These are phyloP conservation scores for Darksidea phi DNA, from an alignment of 495 filamentous ascomycete species.

Conservation along the genomic window DNA sequence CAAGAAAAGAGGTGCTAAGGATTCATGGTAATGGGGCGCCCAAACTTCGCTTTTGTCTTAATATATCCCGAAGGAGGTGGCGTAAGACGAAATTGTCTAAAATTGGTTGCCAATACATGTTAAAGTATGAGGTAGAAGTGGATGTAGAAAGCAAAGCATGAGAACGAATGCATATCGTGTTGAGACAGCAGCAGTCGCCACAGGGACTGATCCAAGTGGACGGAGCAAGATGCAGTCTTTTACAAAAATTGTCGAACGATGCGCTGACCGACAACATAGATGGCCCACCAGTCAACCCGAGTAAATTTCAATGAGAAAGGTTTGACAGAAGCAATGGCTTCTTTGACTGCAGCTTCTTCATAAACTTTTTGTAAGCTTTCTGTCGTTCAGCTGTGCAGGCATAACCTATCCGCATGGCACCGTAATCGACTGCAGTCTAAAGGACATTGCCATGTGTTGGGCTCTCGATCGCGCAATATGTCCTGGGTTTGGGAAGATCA, in stretches of 20 bases:
- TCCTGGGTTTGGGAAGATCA: constrained; percentile 51
- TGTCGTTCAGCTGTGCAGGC: constrained; percentile 51
- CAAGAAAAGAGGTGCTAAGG: no score
- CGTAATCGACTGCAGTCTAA: constrained; percentile 53
- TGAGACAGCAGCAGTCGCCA: no score
- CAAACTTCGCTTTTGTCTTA: no score
- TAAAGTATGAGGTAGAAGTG: no score
- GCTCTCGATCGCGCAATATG: constrained; percentile 51
- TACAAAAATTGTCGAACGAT: constrained; percentile 49
- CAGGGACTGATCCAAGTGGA: no score
- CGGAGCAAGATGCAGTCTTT: constrained; percentile 48
- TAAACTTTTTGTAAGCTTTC: constrained; percentile 46
- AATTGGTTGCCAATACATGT: no score
- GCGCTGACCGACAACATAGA: constrained; percentile 56
- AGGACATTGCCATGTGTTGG: constrained; percentile 54
- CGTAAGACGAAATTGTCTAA: no score
- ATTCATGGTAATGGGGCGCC: no score
- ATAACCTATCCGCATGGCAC: constrained; percentile 53
- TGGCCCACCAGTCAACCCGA: constrained; percentile 58
- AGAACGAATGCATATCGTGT: constrained; percentile 53
- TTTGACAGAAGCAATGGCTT: constrained; percentile 49
- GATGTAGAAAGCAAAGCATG: no score
- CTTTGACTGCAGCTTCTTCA: constrained; percentile 44
- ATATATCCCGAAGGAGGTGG: no score
- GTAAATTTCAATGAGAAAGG: constrained; percentile 50